These are phyloP conservation scores for Dillenia turbinata DNA, from an alignment of 164 flowering plant genomes.

Conservation along the genomic window DNA sequence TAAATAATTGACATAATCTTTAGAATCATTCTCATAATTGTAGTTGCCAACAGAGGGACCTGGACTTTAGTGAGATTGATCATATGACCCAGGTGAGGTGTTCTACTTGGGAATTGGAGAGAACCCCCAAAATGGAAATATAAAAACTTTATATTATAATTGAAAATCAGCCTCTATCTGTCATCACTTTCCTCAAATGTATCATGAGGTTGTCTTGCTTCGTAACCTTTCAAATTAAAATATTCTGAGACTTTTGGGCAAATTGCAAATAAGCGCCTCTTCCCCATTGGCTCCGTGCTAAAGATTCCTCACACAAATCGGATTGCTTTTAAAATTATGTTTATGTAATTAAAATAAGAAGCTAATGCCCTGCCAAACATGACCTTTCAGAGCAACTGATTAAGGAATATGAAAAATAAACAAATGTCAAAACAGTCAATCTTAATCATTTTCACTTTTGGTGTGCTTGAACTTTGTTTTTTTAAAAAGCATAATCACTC, in stretches of 20 bases:
- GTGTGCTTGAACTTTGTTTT: too few species aligned
- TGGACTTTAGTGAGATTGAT: constrained; percentile 6
- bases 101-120: constrained; percentile 16
- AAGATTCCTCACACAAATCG: too few species aligned
- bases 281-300: too few species aligned
- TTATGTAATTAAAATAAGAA: not conserved
- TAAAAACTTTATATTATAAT: constrained; percentile 5
- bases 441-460: too few species aligned
- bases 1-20: not conserved
- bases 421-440: too few species aligned
- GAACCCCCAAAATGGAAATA: constrained; percentile 9
- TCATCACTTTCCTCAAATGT: constrained; percentile 19
- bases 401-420: too few species aligned
- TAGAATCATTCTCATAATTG: not conserved
- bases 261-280: too few species aligned
- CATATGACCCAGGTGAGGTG: constrained; percentile 15
- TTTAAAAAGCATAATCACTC: too few species aligned
- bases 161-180: not conserved
- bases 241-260: too few species aligned
- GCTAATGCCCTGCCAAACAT: not conserved
- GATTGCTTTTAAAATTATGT: too few species aligned
- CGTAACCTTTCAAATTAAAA: constrained; percentile 2
- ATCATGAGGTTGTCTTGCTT: constrained; percentile 7
- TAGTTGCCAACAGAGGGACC: too few species aligned
- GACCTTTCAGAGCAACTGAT: too few species aligned